These are phyloP conservation scores for Epichloe aotearoae DNA, from an alignment of 2,329 filamentous ascomycete genomes.

Conservation along the genomic window DNA sequence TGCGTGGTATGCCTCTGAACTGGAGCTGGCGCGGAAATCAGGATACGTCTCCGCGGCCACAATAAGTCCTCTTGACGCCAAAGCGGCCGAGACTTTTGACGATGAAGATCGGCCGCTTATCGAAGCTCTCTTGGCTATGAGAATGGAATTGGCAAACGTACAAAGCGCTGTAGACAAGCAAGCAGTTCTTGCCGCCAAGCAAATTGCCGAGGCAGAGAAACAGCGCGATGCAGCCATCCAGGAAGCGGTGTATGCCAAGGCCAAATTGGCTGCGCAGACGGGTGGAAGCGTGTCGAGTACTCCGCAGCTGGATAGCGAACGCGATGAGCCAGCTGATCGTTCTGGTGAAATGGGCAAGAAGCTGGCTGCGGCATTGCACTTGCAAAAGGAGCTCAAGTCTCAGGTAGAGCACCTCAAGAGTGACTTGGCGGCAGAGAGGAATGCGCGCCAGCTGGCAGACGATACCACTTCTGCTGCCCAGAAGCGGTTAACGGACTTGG, in stretches of 20 bases:
- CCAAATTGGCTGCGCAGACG: constrained; percentile 69
- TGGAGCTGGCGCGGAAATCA: constrained; percentile 80
- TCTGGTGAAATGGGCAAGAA: constrained; percentile 66
- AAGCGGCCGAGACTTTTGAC: constrained; percentile 64
- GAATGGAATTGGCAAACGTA: constrained; percentile 75
- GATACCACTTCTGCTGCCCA: constrained; percentile 75
- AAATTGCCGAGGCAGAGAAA: constrained; percentile 87
- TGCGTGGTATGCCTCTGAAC: constrained; percentile 92
- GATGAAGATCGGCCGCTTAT: constrained; percentile 88
- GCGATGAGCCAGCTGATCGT: constrained; percentile 41
- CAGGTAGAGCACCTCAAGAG: constrained; percentile 54
- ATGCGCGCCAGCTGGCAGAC: constrained; percentile 71
- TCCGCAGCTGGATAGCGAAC: constrained; percentile 44
- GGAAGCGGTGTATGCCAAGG: constrained; percentile 90
- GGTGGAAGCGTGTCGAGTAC: constrained; percentile 51
- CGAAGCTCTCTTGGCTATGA: constrained; percentile 86
- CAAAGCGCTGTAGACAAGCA: constrained; percentile 84
- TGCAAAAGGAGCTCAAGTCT: constrained; percentile 70
- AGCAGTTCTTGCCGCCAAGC: constrained; percentile 68
- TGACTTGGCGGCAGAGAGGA: constrained; percentile 71
- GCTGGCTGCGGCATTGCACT: constrained; percentile 65
- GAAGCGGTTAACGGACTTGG: constrained; percentile 70
- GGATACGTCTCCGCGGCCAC: constrained; percentile 68
- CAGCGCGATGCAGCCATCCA: constrained; percentile 89
- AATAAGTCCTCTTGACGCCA: constrained; percentile 63